Evolutionary conservation across 352 stramenopile genomes (phyloP).

Genomic region (Detonula confervacea): DNA sequence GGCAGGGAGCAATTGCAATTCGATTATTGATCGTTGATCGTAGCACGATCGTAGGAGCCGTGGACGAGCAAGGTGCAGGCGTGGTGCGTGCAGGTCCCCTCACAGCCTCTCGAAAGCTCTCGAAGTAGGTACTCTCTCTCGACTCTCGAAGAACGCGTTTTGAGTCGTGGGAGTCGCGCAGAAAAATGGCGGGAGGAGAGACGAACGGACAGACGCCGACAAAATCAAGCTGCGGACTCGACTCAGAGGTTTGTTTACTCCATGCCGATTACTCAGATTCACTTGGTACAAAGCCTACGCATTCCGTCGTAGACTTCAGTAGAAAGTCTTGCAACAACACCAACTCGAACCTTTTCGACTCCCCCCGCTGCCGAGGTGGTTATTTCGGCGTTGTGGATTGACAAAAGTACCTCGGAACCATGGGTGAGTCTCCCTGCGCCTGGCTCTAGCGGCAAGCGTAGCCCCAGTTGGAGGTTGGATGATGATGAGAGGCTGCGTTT

Average conservation of each 20-base stretch:
- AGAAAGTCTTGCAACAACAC: neutral
- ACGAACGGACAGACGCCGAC: neutral
- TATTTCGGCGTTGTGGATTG: neutral
- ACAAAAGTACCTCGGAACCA: neutral
- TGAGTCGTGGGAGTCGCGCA: no score
- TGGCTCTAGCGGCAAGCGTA: no score
- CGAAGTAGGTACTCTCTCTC: no score
- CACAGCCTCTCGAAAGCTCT: no score
- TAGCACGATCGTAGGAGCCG: no score
- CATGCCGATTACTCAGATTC: slow-evolving; percentile 10
- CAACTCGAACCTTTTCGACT: neutral
- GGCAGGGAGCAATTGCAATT: no score
- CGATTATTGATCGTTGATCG: no score
- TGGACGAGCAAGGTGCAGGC: no score
- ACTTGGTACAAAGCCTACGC: neutral
- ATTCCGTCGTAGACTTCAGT: slow-evolving; percentile 3
- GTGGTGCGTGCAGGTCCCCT: no score
- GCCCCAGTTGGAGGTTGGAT: no score
- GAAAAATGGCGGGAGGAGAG: neutral
- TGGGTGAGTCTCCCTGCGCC: slow-evolving; percentile 15
- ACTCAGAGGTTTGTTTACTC: neutral
- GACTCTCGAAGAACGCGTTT: no score
- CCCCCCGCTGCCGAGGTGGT: neutral
- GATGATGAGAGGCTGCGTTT: no score
- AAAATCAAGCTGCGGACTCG: neutral